Base-by-base conservation (phyloP, 345 rosid genomes). In the Heritiera littoralis region DNA sequence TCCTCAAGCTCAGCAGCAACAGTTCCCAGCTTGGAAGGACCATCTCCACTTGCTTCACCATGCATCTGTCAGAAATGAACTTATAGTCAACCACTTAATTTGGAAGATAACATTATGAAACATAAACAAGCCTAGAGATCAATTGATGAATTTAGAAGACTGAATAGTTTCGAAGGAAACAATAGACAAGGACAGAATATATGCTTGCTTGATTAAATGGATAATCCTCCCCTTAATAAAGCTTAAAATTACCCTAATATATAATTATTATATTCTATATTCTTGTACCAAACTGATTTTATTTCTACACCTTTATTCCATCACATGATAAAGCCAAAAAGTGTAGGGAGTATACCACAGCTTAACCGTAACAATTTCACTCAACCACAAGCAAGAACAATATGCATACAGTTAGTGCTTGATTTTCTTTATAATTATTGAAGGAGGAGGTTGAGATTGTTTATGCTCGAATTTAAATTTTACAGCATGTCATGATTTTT, bases 1-100 rank as follows among this genome's bases (percentile, higher is more conserved):
- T 90, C 98, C 83, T 90, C 90, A 30, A 94, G 87, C 85, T 94
- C 95, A 6, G 86, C 89, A 49, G 82, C 79, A 13, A 88, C 72
- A 2, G 78, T 84, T 73, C 84, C 89, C 28, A 80, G 59, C 83
- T 48, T 78, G 49, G 84, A 79, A 52, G 41, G 1, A 15, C 78
- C 63, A 8, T 86, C 60, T 66, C 67, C 88, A 68, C 28, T 77
- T 58, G 55, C 83, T 48, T 80, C 90, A 1, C 71, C 76, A 15
- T 85, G 79, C 81, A 87, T 86, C 97, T 91, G 74, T 72, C 49
- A 40, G 43, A 41, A 54, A 73, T 17, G 9, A 69, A 75, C 40
- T 17, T 46, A 23, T 23, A 35, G 49, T 58, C 17, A 55, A 41
- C 5, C 5, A 2, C 38, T 32, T 15, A 61, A 9, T 58, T 55